Percentiles rank a stretch among this genome's conserved stretches.
Evolutionary conservation across 1,284 basidiomycete genomes (phyloP).

Genomic region (Afroboletus lepidellus): DNA sequence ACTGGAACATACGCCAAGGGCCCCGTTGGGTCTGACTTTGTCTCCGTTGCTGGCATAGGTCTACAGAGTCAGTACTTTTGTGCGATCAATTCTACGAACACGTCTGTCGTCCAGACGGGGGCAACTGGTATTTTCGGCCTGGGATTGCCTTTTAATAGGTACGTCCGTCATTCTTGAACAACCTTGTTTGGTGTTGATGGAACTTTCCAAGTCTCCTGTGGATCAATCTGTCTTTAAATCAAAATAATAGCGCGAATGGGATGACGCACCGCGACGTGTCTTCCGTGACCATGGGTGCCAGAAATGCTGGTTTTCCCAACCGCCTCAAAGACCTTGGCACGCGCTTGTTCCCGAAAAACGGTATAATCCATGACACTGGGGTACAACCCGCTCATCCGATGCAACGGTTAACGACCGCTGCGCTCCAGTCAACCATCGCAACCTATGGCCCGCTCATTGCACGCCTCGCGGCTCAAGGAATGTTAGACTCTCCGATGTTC

Average conservation of each 20-base stretch:
- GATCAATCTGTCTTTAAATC: slow-evolving; percentile 26
- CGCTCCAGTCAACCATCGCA: slow-evolving; percentile 25
- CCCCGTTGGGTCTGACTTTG: slow-evolving; percentile 45
- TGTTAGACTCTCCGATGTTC: slow-evolving; percentile 40
- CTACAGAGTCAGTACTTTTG: slow-evolving; percentile 48
- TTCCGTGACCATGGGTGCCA: neutral
- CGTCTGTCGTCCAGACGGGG: slow-evolving; percentile 42
- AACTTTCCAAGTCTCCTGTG: slow-evolving; percentile 31
- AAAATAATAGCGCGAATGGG: slow-evolving; percentile 9
- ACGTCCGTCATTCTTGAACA: neutral
- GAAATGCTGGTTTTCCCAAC: slow-evolving; percentile 7
- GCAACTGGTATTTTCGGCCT: slow-evolving; percentile 55
- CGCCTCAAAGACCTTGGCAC: slow-evolving; percentile 14
- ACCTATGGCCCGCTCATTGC: slow-evolving; percentile 38
- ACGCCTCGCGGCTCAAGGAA: slow-evolving; percentile 37
- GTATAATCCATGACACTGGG: slow-evolving; percentile 1
- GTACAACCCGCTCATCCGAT: slow-evolving; percentile 6
- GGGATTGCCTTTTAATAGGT: slow-evolving; percentile 60
- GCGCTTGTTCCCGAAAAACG: slow-evolving; percentile 19
- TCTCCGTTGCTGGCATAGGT: slow-evolving; percentile 44
- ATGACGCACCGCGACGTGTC: slow-evolving; percentile 2
- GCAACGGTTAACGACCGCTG: slow-evolving; percentile 11
- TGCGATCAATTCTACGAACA: slow-evolving; percentile 55
- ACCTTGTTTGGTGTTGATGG: neutral
- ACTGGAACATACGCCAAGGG: slow-evolving; percentile 55